Evolutionary conservation across 208 protist genomes (phyloP).

Genomic region (Trypanosoma rangeli): DNA sequence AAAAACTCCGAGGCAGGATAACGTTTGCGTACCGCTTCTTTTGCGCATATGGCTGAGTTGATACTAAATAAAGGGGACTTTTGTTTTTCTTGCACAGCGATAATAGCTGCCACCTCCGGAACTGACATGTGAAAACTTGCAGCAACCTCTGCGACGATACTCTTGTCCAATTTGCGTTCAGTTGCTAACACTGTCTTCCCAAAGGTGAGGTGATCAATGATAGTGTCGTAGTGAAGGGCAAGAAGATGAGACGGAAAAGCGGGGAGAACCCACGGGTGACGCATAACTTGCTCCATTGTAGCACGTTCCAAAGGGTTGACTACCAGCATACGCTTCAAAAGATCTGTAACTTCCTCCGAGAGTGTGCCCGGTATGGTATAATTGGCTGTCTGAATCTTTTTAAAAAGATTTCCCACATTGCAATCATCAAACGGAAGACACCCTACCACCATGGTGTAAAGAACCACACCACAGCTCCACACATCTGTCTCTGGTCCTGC

Average conservation of each 20-base stretch:
- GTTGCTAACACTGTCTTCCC: conserved; percentile 31
- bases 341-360: conserved; percentile 46
- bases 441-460: conserved; percentile 87
- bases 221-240: conserved; percentile 62
- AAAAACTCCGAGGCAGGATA: conserved; percentile 72
- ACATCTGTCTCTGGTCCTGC: conserved; percentile 78
- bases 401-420: conserved; percentile 66
- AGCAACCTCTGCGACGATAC: conserved; percentile 57
- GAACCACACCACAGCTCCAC: conserved; percentile 86
- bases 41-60: conserved; percentile 2
- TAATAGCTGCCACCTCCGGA: conserved; percentile 46
- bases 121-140: conserved; percentile 52
- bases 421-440: conserved; percentile 77
- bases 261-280: conserved; percentile 75
- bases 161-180: conserved; percentile 55
- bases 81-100: conserved; percentile 54
- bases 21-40: conserved; percentile 22
- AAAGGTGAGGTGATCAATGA: conserved; percentile 63
- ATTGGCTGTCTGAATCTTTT: conserved; percentile 74
- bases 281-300: conserved; percentile 89
- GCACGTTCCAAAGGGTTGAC: conserved; percentile 82
- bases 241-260: conserved; percentile 68
- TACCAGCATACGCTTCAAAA: conserved; percentile 69
- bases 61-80: conserved; percentile 46
- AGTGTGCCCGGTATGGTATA: conserved; percentile 54